Percentiles rank a stretch among this genome's conserved stretches.
These are phyloP conservation scores for Fusarium newnesense DNA, from an alignment of 2,329 filamentous ascomycete species.

Conservation along the genomic window DNA sequence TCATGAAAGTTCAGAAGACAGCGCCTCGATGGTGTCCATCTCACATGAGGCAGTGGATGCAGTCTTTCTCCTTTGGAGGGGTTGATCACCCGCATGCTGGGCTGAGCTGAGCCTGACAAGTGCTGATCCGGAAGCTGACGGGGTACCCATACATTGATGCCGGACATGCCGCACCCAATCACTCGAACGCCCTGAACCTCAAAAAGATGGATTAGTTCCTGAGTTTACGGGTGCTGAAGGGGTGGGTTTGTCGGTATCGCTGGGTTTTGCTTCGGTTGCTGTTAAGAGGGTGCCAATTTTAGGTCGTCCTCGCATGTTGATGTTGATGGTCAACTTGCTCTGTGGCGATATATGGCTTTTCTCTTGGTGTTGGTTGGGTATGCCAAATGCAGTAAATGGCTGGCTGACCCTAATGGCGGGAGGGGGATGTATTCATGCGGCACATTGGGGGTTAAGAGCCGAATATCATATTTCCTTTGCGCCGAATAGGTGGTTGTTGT, in stretches of 20 bases:
- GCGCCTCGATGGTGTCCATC: slow-evolving; percentile 8
- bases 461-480: slow-evolving; percentile 24
- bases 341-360: neutral
- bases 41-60: slow-evolving; percentile 25
- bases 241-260: slow-evolving; percentile 3
- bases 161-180: slow-evolving; percentile 38
- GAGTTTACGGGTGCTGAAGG: neutral
- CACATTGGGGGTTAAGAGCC: slow-evolving; percentile 11
- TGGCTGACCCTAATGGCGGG: slow-evolving; percentile 4
- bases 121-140: slow-evolving; percentile 43
- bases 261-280: slow-evolving; percentile 10
- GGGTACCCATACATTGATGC: slow-evolving; percentile 31
- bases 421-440: slow-evolving; percentile 20
- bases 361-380: slow-evolving; percentile 7
- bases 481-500: slow-evolving; percentile 12
- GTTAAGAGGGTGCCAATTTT: slow-evolving; percentile 3
- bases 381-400: slow-evolving; percentile 1
- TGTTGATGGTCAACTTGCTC: slow-evolving; percentile 11
- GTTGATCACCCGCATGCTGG: slow-evolving; percentile 11
- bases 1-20: slow-evolving; percentile 13
- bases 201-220: neutral
- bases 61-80: neutral
- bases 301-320: slow-evolving; percentile 10
- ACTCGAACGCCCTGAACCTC: slow-evolving; percentile 22
- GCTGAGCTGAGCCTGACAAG: slow-evolving; percentile 17